Evolutionary conservation across 139 green algal genomes (phyloP), one percentile per base, ranked within the genome.

Genomic region (Prasinococcaceae sp.): DNA sequence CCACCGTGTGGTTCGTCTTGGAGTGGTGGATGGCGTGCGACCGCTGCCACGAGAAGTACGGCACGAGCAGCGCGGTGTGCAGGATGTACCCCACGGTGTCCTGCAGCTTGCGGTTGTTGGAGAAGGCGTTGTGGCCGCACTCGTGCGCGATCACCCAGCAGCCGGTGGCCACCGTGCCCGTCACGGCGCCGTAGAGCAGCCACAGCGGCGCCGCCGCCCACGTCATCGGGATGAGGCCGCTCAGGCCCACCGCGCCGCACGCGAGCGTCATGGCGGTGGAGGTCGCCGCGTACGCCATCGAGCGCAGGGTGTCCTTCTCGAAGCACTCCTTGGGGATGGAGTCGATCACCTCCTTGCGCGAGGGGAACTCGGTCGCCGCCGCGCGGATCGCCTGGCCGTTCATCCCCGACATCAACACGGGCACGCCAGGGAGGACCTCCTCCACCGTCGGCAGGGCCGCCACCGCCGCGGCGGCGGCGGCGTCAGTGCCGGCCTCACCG

Each of bases 141-240:
- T 77, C 69, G 54, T 77, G 69, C 20, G 69, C 65, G n/a, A 77
- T 66, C 28, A 77, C 69, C 69, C 69, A 77, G 19, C 58, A 52
- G 17, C 69, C 69, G 25, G 69, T 77, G 30, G 38, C 62, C 22
- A 77, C 52, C n/a, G 69, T 67, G 22, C 69, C 69, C 4, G 45
- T 69, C 3, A 67, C 47, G 8, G 42, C 36, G 14, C 30, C 46
- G 59, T 77, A 77, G 17, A 46, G 30, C 6, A 49, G 24, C 69
- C 69, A 77, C 16, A 65, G 47, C 9, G 61, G 61, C 44, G 29
- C 41, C 26, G 36, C 59, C 9, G 35, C 19, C 30, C 33, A 10
- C 38, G 42, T 47, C 17, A 63, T 30, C 19, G 61, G 61, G 30
- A 69, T 59, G 49, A 55, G 54, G 4, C 19, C 23, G 45, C 46